Evolutionary conservation across 108 stramenopile species (phyloP), one percentile per base, ranked within the genome.

Genomic region (Conticribra weissflogii): DNA sequence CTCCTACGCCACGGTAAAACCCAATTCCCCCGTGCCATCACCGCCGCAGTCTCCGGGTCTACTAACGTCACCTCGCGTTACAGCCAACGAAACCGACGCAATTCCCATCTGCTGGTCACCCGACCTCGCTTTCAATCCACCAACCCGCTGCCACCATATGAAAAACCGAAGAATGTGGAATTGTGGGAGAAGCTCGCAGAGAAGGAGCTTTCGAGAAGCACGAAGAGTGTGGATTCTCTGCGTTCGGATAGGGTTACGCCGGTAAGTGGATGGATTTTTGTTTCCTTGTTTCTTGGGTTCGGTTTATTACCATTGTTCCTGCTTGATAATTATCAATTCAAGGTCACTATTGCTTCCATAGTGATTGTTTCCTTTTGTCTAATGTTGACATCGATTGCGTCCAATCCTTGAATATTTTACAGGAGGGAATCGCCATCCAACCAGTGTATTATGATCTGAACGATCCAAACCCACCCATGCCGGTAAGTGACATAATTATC

Each of bases 381-480:
- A n/a, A n/a, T n/a, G n/a, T n/a, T n/a, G n/a, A n/a, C n/a, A n/a
- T n/a, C n/a, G n/a, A n/a, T n/a, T n/a, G n/a, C n/a, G n/a, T n/a
- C n/a, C n/a, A n/a, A n/a, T n/a, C n/a, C n/a, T n/a, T n/a, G n/a
- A n/a, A n/a, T n/a, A n/a, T 46, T 57, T 50, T 57, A 19, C 31
- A 74, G 73, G 73, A 99, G 71, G 96, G 93, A 0, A 89, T 99
- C 51, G 79, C 63, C 16, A 80, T 99, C 22, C 97, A 97, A 78
- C 98, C 98, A 0, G 85, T 98, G 24, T 99, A 99, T 67, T 95
- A 85, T 54, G 82, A 97, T 78, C 55, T 94, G 29, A 54, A 86
- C 30, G 68, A 69, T 15, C 18, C 71, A 2, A 78, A 80, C 34
- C 91, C 90, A 0, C 84, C 86, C 62, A 88, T 93, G 88, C 91